These are phyloP conservation scores for Phaeosphaeriaceae sp. DNA, from an alignment of 2,329 filamentous ascomycete genomes.

Conservation along the genomic window DNA sequence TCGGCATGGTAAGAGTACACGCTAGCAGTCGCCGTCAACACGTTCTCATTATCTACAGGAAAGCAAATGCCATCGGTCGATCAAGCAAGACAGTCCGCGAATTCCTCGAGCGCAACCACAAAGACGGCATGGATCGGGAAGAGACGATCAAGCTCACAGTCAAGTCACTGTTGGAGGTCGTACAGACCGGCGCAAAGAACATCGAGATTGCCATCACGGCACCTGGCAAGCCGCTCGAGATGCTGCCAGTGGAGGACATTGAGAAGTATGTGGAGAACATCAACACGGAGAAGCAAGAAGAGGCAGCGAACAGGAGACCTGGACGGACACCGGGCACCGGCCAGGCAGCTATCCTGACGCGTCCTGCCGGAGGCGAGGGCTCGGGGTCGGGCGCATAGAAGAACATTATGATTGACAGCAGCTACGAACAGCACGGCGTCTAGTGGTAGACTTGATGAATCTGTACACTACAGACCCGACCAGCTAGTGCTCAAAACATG, in stretches of 20 bases:
- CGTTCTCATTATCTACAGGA: slow-evolving; percentile 66
- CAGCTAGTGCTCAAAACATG: slow-evolving; percentile 32
- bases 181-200: slow-evolving; percentile 99
- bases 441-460: slow-evolving; percentile 37
- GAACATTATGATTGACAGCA: slow-evolving; percentile 28
- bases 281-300: slow-evolving; percentile 98
- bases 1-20: slow-evolving; percentile 82
- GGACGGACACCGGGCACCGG: slow-evolving; percentile 69
- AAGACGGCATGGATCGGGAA: slow-evolving; percentile 95
- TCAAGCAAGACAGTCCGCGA: slow-evolving; percentile 99
- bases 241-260: slow-evolving; percentile 94
- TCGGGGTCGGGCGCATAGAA: slow-evolving; percentile 38
- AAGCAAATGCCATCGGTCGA: slow-evolving; percentile 97
- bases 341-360: slow-evolving; percentile 75
- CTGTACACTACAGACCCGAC: slow-evolving; percentile 37
- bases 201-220: slow-evolving; percentile 99
- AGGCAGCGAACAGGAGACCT: slow-evolving; percentile 91
- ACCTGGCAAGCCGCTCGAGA: slow-evolving; percentile 87
- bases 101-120: slow-evolving; percentile 98
- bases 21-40: not conserved
- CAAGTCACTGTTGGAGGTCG: slow-evolving; percentile 96
- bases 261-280: slow-evolving; percentile 98
- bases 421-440: slow-evolving; percentile 40
- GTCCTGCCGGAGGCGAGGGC: slow-evolving; percentile 56
- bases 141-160: slow-evolving; percentile 96